phyloP scores from a whole-genome alignment of 441 rosid species.

The Corymbia calophylla region DNA sequence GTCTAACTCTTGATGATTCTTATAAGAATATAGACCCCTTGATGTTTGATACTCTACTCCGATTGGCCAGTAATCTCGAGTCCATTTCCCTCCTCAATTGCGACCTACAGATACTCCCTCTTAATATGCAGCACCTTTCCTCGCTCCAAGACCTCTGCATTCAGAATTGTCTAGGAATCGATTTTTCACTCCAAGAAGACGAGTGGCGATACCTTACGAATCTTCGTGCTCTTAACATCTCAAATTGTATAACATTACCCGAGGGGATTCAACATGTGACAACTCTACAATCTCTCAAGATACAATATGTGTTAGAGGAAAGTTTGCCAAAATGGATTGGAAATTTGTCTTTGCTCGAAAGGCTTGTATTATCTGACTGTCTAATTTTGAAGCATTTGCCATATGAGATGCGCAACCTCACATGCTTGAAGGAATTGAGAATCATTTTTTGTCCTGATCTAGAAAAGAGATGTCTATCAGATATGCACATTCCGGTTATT shows the following conservation, averaged over 20 bases:
- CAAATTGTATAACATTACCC: fast-evolving
- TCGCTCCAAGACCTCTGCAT: fast-evolving
- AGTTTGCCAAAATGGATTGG: neutral
- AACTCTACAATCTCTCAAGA: neutral
- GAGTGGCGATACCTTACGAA: fast-evolving
- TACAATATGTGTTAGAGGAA: too few relatives aligned
- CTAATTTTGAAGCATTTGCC: fast-evolving
- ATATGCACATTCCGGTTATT: neutral
- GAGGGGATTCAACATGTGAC: neutral
- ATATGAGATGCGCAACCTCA: neutral
- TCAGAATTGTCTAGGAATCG: fast-evolving
- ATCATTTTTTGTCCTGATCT: fast-evolving
- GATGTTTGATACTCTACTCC: neutral
- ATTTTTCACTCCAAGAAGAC: neutral
- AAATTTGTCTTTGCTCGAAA: neutral
- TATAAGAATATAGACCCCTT: fast-evolving
- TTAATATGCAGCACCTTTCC: neutral
- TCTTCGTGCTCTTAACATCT: fast-evolving
- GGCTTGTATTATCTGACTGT: fast-evolving
- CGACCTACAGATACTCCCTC: fast-evolving
- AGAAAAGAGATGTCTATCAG: fast-evolving
- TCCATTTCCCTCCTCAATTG: fast-evolving
- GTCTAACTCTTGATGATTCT: fast-evolving
- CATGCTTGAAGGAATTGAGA: neutral
- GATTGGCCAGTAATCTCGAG: neutral